Evolutionary conservation across 305 asterid genomes (phyloP), one percentile per base, ranked within the genome.

Genomic region (Nicotiana rustica): DNA sequence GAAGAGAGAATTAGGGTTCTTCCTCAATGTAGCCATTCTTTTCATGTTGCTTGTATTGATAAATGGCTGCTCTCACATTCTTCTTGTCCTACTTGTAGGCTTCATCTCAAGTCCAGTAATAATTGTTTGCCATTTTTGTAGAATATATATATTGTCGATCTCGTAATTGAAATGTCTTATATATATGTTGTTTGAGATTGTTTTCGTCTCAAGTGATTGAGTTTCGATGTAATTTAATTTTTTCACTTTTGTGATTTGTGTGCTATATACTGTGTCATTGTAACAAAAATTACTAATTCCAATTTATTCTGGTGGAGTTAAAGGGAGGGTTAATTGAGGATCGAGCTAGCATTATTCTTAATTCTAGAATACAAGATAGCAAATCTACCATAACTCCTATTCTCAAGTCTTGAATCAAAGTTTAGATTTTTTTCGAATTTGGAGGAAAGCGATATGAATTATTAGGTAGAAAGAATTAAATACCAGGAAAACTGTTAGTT

Each of bases 21-120:
- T 80, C 91, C 91, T 0, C 84, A 76, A 52, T 88, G 91, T 81
- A 81, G 14, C 35, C 91, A 88, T 38, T 84, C 84, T 0, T 88
- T 88, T 56, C 91, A 88, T 80, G 84, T 88, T 35, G 84, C 61
- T 61, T 88, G 91, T 31, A 79, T 88, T 10, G 91, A 88, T 66
- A 77, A 64, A 15, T 88, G 91, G 91, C 7, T 88, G 14, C 38
- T 61, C 25, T 86, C 84, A 18, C 91, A 84, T 62, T 88, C 91
- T 0, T 88, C 91, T 6, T 88, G 91, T 17, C 91, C 91, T 35
- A 88, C 83, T 62, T 88, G 91, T 60, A 85, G 91, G 75, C 88
- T 75, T 52, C 65, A 52, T 75, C 65, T 75, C 47, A 52, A 75
- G 29, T 75, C 80, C 2, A 17, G 44, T 15, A 75, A 52, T 15